Evolutionary conservation across 352 stramenopile species (phyloP).

Genomic region (Salisapilia sapeloensis): DNA sequence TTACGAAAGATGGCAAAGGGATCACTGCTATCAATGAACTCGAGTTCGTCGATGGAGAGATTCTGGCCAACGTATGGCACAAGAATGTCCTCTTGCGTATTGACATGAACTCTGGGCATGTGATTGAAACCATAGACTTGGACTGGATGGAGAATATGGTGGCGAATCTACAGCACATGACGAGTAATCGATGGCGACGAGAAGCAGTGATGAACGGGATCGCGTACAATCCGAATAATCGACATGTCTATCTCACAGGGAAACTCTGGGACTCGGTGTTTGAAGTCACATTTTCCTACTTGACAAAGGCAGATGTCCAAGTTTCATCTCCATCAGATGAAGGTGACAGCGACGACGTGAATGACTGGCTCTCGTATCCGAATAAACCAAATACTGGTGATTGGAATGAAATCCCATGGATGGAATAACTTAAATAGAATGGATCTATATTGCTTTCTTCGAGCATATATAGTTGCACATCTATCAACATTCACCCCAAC

Average conservation of each 20-base stretch:
- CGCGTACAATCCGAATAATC: conserved; percentile 38
- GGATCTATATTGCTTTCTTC: no score
- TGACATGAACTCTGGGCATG: conserved; percentile 31
- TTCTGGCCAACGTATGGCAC: conserved; percentile 82
- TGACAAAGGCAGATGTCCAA: conserved; percentile 4
- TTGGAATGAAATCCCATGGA: no score
- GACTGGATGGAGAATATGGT: conserved; percentile 42
- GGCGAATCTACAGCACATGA: conserved; percentile 15
- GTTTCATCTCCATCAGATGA: conserved; percentile 4
- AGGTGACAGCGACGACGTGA: conserved; percentile 7
- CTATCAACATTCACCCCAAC: no score
- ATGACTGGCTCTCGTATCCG: no score
- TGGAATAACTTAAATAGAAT: no score
- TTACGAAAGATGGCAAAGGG: conserved; percentile 14
- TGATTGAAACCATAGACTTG: conserved; percentile 61
- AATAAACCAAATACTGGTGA: no score
- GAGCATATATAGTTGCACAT: no score
- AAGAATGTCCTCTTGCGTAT: conserved; percentile 62
- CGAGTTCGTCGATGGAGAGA: conserved; percentile 65
- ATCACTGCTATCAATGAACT: conserved; percentile 72
- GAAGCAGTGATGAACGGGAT: conserved; percentile 85
- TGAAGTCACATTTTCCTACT: conserved; percentile 51
- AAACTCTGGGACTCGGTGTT: conserved; percentile 80
- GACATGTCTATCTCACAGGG: conserved; percentile 56
- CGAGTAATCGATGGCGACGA: conserved; percentile 8